A percentile compares a stretch with the other conserved stretches of the same genome.
phyloP scores from a whole-genome alignment of 2,329 filamentous ascomycete genomes.

The Sporothrix inflata region DNA sequence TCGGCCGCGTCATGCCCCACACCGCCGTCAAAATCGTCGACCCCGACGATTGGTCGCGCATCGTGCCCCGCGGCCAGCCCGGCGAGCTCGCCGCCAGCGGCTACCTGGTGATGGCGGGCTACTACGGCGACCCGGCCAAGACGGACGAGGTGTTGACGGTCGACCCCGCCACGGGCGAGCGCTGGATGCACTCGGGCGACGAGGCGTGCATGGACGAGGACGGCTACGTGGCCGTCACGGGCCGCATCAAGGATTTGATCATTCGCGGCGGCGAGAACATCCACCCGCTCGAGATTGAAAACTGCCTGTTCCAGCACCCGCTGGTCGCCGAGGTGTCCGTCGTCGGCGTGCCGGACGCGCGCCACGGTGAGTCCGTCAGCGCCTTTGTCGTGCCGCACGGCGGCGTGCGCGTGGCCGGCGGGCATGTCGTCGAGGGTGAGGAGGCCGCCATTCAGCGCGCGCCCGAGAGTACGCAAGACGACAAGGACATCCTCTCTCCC shows the following conservation, averaged over 20 bases:
- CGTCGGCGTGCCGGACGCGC: constrained; percentile 79
- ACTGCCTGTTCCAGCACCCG: constrained; percentile 75
- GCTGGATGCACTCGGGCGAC: constrained; percentile 94
- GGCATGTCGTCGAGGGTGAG: constrained; percentile 35
- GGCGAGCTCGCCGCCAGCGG: constrained; percentile 85
- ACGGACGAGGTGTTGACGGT: constrained; percentile 64
- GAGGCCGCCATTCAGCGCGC: constrained; percentile 22
- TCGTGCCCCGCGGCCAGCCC: constrained; percentile 65
- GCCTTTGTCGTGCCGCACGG: constrained; percentile 72
- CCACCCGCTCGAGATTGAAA: constrained; percentile 89
- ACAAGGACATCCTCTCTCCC: constrained; percentile 46
- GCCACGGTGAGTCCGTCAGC: constrained; percentile 83
- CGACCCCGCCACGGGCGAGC: constrained; percentile 43
- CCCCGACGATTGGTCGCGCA: constrained; percentile 58
- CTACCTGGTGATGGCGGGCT: constrained; percentile 88
- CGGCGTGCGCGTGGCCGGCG: constrained; percentile 39
- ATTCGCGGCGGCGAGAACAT: constrained; percentile 97
- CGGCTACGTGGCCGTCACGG: constrained; percentile 87
- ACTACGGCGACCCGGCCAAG: constrained; percentile 73
- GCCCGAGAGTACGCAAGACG: constrained; percentile 29
- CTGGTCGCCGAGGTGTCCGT: constrained; percentile 76
- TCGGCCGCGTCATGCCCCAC: constrained; percentile 83
- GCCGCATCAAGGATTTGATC: constrained; percentile 92
- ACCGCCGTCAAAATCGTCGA: constrained; percentile 77
- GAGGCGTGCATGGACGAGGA: constrained; percentile 82